Evolutionary conservation across 176 grass and related monocot genomes (phyloP).

Genomic region (Chrysopogon serrulatus): DNA sequence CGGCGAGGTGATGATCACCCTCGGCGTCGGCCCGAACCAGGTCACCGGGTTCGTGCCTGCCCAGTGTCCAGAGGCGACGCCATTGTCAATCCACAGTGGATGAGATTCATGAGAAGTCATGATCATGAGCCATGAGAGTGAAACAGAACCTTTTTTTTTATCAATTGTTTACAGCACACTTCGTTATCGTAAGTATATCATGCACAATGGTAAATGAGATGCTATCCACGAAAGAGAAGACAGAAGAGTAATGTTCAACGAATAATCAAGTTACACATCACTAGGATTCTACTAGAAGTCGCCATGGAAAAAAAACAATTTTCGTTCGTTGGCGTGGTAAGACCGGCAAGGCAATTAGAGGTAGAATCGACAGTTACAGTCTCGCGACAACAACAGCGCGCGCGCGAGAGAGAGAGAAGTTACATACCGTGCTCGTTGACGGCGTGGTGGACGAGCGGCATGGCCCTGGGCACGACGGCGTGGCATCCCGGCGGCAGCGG

Average conservation of each 20-base stretch:
- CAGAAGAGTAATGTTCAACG: too few relatives aligned
- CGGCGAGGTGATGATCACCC: conserved; percentile 20
- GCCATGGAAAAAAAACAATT: too few relatives aligned
- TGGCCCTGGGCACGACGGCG: conserved; percentile 19
- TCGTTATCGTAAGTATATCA: too few relatives aligned
- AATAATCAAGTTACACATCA: too few relatives aligned
- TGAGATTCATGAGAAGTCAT: too few relatives aligned
- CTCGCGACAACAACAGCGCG: neutral
- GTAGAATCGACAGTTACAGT: neutral
- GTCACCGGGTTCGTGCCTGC: conserved; percentile 39
- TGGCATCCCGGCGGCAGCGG: conserved; percentile 20
- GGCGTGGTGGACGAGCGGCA: conserved; percentile 22
- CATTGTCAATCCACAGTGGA: too few relatives aligned
- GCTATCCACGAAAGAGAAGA: too few relatives aligned
- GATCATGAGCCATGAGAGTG: neutral
- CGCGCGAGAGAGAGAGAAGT: neutral
- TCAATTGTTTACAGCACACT: too few relatives aligned
- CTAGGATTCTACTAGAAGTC: too few relatives aligned
- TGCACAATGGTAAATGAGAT: too few relatives aligned
- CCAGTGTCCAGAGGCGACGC: neutral
- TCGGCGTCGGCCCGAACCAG: conserved; percentile 24
- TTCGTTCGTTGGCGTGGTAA: neutral
- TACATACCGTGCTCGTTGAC: conserved; percentile 24
- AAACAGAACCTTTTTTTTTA: too few relatives aligned
- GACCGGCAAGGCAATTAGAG: neutral